A percentile compares a stretch with the other conserved stretches of the same genome.
Conservation (phyloP, 495 filamentous ascomycete genomes). For the Parathielavia appendiculata region DNA sequence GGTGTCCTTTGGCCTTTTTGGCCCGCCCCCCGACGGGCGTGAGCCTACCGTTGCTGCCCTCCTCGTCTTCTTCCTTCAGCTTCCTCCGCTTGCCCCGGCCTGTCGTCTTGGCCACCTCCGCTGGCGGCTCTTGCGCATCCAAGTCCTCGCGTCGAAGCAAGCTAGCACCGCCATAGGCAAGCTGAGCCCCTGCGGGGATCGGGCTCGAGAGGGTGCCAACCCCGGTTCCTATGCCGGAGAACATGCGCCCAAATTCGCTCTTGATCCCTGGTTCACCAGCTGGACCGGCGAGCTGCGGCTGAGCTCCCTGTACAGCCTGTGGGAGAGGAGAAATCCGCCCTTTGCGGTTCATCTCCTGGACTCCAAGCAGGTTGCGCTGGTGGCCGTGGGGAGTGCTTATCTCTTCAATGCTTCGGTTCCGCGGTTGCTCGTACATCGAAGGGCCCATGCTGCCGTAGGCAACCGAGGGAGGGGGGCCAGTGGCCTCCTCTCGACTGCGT, state of each 20-base stretch:
- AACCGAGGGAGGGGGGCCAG: slow-evolving; percentile 41
- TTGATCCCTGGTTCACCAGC: slow-evolving; percentile 80
- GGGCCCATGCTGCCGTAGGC: slow-evolving; percentile 37
- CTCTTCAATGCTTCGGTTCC: slow-evolving; percentile 53
- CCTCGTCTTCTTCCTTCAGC: slow-evolving; percentile 57
- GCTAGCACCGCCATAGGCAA: slow-evolving; percentile 38
- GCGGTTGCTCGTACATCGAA: slow-evolving; percentile 35
- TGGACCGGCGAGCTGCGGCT: slow-evolving; percentile 68
- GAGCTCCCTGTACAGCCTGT: slow-evolving; percentile 87
- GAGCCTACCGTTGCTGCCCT: slow-evolving; percentile 53
- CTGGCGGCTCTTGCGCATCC: slow-evolving; percentile 35
- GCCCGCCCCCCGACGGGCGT: slow-evolving; percentile 51
- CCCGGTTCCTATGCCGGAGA: slow-evolving; percentile 84
- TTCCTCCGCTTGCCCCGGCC: slow-evolving; percentile 55
- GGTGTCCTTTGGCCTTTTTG: slow-evolving; percentile 58
- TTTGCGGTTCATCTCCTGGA: slow-evolving; percentile 60
- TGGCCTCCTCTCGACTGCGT: slow-evolving; percentile 35
- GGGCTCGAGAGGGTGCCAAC: slow-evolving; percentile 58
- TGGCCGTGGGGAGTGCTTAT: slow-evolving; percentile 45
- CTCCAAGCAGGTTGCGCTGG: slow-evolving; percentile 49
- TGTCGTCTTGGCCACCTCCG: slow-evolving; percentile 22
- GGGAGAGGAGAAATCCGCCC: slow-evolving; percentile 73
- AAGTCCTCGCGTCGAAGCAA: slow-evolving; percentile 45
- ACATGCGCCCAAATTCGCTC: slow-evolving; percentile 86
- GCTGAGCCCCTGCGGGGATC: slow-evolving; percentile 44